Base-by-base conservation (phyloP, 2,329 filamentous ascomycete species). In the Elsinoe batatas region DNA sequence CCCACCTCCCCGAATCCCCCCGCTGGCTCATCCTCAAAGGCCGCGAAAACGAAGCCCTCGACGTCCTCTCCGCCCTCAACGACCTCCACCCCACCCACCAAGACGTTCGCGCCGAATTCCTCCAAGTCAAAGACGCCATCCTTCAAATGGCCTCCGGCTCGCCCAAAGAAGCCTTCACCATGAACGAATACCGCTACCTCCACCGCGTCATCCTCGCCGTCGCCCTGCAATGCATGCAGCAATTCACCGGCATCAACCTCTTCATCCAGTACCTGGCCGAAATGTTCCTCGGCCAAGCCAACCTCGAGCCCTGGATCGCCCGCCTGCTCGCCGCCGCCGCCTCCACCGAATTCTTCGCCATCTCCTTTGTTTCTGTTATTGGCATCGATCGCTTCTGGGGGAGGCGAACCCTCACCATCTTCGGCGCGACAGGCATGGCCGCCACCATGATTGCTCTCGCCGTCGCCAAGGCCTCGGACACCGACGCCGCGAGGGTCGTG, bases 401-500 rank as follows among this genome's bases (percentile, higher is more conserved):
- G 22, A 59, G 66, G 8, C 59, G 65, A n/a, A 61, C 65, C 6
- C 61, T 68, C 18, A 63, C 67, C 32, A 64, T 68, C 56, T 68
- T 69, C 56, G 66, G 67, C 36, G 62, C 65, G 2, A 50, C 58
- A 3, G 67, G 66, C 0, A 82, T 84, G 72, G 81, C 66, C 43
- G 46, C 68, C 12, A 64, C 61, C 44, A 67, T 67, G 62, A 64
- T 67, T 42, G 58, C 59, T 10, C 56, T 67, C 3, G 71, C 74
- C 5, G 64, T 72, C 32, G 65, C 68, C 63, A 58, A 66, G 20
- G 72, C 69, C 49, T 59, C 68, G 20, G 63, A 67, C 0, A 81
- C 82, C 71, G 80, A 81, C 30, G 67, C 76, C 13, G 66, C 72
- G 2, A 71, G 73, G 51, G 70, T 74, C 1, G 82, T 81, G 53